These are phyloP conservation scores for Dendrocalamus latiflorus DNA, from an alignment of 202 grass and related monocot species.

Conservation along the genomic window DNA sequence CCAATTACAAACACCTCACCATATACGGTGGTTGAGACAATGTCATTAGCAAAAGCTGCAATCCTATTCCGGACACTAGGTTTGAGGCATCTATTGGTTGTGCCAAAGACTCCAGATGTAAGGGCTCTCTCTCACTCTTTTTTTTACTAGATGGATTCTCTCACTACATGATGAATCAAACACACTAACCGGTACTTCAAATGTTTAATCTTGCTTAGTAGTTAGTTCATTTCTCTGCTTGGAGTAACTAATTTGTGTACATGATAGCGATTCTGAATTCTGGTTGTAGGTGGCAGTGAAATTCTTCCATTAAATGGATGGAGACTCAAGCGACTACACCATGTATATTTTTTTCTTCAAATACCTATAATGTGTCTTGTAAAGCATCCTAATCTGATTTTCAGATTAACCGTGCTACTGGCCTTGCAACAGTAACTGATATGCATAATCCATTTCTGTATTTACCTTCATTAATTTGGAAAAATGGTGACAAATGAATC, in stretches of 20 bases:
- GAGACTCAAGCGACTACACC: background rate
- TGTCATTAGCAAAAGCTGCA: slow-evolving; percentile 85
- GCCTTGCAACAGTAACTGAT: background rate
- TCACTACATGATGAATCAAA: background rate
- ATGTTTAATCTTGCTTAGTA: background rate
- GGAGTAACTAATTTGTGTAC: background rate
- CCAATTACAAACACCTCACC: slow-evolving; percentile 81
- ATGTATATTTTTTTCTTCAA: background rate
- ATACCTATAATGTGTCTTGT: background rate
- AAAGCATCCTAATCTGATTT: background rate
- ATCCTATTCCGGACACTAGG: slow-evolving; percentile 79
- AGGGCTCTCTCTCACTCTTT: background rate
- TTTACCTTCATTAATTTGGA: background rate
- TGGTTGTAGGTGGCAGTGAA: background rate
- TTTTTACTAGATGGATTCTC: background rate
- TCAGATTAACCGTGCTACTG: background rate
- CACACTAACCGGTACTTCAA: background rate
- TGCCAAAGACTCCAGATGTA: slow-evolving; percentile 77
- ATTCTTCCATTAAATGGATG: background rate
- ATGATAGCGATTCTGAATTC: background rate
- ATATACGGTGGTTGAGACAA: slow-evolving; percentile 87
- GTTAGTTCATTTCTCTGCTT: background rate
- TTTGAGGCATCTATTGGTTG: slow-evolving; percentile 74
- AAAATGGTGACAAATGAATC: background rate
- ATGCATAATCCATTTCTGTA: background rate